Evolutionary conservation across 2,329 filamentous ascomycete species (phyloP), one percentile per base, ranked within the genome.

Genomic region (Periconia sp.): DNA sequence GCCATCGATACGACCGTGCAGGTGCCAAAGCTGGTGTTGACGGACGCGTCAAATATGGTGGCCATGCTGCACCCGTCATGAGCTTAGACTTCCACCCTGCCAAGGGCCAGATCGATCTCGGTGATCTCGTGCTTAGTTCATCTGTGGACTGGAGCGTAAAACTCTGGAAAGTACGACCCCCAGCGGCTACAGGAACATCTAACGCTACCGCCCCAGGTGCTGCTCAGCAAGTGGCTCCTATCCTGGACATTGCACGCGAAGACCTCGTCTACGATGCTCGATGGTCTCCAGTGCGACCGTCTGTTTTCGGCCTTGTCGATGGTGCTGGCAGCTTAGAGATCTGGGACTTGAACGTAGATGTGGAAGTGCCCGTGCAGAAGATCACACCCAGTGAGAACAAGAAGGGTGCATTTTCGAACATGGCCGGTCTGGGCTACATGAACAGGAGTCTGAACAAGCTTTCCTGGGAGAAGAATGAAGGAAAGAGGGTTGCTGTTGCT

Each of bases 121-220:
- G 93, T 27, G 95, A 99, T 68, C 80, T 99, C 6, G 91, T 97
- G 54, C 84, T 99, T 47, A 92, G 89, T n/a, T 90, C 91, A 3
- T 93, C 90, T 42, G 81, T 99, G 8, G 94, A 99, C 77, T 99
- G 94, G 94, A 95, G 89, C 63, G 92, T 97, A 63, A 97, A 96
- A 77, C 80, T 99, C 15, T 99, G 94, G 94, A 94, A 94, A 74
- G 89, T 96, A 14, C 89, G 92, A 41, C 88, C 91, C 1, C 90
- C 90, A 1, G 88, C 89, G 0, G 87, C 88, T 15, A 87, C 87
- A 0, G 76, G 76, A 13, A 68, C 75, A 14, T 75, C 79, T 14
- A 79, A 76, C 41, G 74, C 50, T 68, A 74, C 51, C 65, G 73
- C 43, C 55, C 71, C 54, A 57, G 73, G 64, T 40, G 69, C 75